phyloP scores from a whole-genome alignment of 176 grass and related monocot species.

The Bromus sterilis region DNA sequence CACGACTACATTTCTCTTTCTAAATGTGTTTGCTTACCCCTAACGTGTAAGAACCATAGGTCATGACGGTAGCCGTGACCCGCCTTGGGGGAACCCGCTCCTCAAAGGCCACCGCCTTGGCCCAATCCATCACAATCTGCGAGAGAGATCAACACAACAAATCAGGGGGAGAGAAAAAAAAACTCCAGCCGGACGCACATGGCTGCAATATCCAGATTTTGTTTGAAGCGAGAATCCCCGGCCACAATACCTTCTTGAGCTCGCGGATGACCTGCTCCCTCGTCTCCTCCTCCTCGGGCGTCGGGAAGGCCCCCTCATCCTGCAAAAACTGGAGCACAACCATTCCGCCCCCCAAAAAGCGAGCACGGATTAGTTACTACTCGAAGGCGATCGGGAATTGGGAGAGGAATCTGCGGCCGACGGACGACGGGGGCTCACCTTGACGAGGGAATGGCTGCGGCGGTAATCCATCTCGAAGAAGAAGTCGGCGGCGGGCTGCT shows the following conservation, averaged over 20 bases:
- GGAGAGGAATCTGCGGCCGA: not conserved
- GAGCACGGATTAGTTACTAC: not conserved
- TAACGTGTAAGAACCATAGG: constrained; percentile 66
- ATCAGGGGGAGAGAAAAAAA: no score
- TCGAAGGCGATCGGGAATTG: not conserved
- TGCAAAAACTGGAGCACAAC: constrained; percentile 26
- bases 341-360: not conserved
- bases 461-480: constrained; percentile 29
- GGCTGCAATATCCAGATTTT: not conserved
- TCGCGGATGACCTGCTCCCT: constrained; percentile 46
- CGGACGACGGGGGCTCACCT: constrained; percentile 18
- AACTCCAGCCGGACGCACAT: not conserved
- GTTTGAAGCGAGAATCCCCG: not conserved
- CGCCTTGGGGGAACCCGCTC: constrained; percentile 11
- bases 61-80: constrained; percentile 35
- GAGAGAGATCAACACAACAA: not conserved
- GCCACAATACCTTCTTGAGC: constrained; percentile 41
- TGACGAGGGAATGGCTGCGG: constrained; percentile 37
- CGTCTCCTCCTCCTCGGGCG: constrained; percentile 39
- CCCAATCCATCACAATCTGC: constrained; percentile 60
- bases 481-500: constrained; percentile 13
- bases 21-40: constrained; percentile 40
- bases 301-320: constrained; percentile 32
- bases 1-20: not conserved
- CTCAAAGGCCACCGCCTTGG: constrained; percentile 37